Conservation (phyloP, 169 alveolate species). For the Plasmodium blacklocki region DNA sequence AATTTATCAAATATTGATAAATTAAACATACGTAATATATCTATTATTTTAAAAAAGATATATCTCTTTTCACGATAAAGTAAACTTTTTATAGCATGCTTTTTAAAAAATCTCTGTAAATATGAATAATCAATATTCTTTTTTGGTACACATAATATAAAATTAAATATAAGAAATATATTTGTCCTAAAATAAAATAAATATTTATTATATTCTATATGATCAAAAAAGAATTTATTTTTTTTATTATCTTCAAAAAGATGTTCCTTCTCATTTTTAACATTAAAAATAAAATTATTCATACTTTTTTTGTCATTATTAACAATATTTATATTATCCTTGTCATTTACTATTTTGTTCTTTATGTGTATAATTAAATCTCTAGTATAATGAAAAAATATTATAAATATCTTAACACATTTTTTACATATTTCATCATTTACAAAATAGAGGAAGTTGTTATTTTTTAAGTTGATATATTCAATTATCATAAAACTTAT, state of each 20-base stretch:
- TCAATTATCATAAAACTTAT: constrained; percentile 42
- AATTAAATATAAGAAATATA: constrained; percentile 34
- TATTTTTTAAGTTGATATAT: constrained; percentile 17
- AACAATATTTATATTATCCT: no score
- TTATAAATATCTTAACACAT: constrained; percentile 37
- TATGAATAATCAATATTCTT: constrained; percentile 17
- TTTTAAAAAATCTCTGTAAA: constrained; percentile 24
- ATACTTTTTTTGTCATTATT: no score
- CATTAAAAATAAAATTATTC: neutral
- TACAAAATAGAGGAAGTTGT: constrained; percentile 11
- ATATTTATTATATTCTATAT: constrained; percentile 19
- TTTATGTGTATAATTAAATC: constrained; percentile 12
- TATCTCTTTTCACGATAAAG: constrained; percentile 48
- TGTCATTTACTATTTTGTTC: neutral
- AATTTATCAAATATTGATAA: constrained; percentile 2
- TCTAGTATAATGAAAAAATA: constrained; percentile 33
- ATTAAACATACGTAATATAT: constrained; percentile 13
- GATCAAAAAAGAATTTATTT: neutral
- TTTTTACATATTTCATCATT: constrained; percentile 16
- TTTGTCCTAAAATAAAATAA: constrained; percentile 58
- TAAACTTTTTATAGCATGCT: constrained; percentile 20
- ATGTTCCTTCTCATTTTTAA: neutral
- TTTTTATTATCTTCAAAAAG: neutral
- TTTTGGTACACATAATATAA: constrained; percentile 14
- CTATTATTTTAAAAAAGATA: constrained; percentile 37